A percentile compares a stretch with the other conserved stretches of the same genome.
These are phyloP conservation scores for Pseudocercospora cruenta DNA, from an alignment of 2,329 filamentous ascomycete species.

Conservation along the genomic window DNA sequence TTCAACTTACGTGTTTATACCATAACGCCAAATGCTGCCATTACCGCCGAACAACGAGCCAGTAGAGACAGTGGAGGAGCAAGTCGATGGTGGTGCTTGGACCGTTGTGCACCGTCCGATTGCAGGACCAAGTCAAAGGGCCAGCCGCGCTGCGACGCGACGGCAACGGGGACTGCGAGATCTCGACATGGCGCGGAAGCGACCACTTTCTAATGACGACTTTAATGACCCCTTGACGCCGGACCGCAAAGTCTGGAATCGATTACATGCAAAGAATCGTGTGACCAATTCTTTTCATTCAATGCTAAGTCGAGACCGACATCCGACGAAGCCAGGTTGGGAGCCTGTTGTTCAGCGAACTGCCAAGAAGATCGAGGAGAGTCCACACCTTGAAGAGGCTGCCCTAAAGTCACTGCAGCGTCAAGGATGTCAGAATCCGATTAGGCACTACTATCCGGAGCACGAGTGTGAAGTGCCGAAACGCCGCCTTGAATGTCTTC, in stretches of 20 bases:
- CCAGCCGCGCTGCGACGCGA: neutral
- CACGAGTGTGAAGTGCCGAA: slow-evolving; percentile 19
- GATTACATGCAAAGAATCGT: neutral
- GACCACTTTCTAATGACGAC: neutral
- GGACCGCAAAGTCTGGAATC: neutral
- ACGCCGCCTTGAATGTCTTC: slow-evolving; percentile 17
- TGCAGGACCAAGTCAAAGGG: neutral
- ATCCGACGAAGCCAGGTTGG: slow-evolving; percentile 8
- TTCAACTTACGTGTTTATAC: too few species aligned
- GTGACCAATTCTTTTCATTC: neutral
- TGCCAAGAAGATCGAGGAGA: slow-evolving; percentile 12
- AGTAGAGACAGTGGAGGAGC: neutral
- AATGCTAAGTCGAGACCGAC: neutral
- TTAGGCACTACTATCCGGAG: slow-evolving; percentile 14
- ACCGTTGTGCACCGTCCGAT: neutral
- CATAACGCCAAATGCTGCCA: neutral
- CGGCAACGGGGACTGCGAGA: neutral
- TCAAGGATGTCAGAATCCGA: slow-evolving; percentile 20
- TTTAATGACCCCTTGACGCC: neutral
- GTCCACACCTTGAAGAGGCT: slow-evolving; percentile 11
- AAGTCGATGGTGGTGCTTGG: neutral
- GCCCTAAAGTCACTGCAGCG: slow-evolving; percentile 18
- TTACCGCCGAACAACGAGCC: neutral
- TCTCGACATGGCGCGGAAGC: neutral
- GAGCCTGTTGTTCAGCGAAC: slow-evolving; percentile 14